phyloP scores from a whole-genome alignment of 495 filamentous ascomycete genomes.

The Trichoderma erinaceum region DNA sequence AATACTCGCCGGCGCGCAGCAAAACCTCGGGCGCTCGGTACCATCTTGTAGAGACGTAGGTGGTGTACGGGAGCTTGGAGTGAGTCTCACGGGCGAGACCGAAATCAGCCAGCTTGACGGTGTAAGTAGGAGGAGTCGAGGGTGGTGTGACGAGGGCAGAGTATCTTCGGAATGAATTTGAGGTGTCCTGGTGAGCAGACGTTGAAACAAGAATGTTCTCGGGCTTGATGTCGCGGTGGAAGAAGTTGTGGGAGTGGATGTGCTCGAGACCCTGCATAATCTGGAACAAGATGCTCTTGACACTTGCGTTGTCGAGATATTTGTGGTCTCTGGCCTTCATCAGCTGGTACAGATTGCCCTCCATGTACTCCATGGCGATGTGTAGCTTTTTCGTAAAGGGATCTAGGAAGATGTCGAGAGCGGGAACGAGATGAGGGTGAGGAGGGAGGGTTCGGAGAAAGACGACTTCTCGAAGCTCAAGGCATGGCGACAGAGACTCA shows the following conservation, averaged over 20 bases:
- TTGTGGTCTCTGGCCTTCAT: conserved; percentile 99
- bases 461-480: conserved; percentile 93
- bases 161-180: conserved; percentile 78
- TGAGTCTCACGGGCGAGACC: conserved; percentile 96
- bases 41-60: conserved; percentile 97
- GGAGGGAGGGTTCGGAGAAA: conserved; percentile 83
- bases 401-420: conserved; percentile 97
- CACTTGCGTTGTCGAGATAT: conserved; percentile 77
- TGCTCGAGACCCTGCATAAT: conserved; percentile 95
- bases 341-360: conserved; percentile 96
- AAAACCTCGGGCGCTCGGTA: conserved; percentile 97
- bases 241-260: conserved; percentile 95
- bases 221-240: conserved; percentile 98
- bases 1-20: conserved; percentile 92
- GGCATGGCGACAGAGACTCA: conserved; percentile 79
- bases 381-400: conserved; percentile 92
- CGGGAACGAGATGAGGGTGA: conserved; percentile 89
- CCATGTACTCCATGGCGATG: conserved; percentile 99
- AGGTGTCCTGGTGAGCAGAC: conserved; percentile 72
- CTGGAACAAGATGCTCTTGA: conserved; percentile 97
- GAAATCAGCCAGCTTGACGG: conserved; percentile 99
- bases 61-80: conserved; percentile 93
- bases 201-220: conserved; percentile 98
- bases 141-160: conserved; percentile 91
- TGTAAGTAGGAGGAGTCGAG: conserved; percentile 85